Evolutionary conservation across 768 basidiomycete species (phyloP), one percentile per base, ranked within the genome.

Genomic region (Clavaria fumosa): DNA sequence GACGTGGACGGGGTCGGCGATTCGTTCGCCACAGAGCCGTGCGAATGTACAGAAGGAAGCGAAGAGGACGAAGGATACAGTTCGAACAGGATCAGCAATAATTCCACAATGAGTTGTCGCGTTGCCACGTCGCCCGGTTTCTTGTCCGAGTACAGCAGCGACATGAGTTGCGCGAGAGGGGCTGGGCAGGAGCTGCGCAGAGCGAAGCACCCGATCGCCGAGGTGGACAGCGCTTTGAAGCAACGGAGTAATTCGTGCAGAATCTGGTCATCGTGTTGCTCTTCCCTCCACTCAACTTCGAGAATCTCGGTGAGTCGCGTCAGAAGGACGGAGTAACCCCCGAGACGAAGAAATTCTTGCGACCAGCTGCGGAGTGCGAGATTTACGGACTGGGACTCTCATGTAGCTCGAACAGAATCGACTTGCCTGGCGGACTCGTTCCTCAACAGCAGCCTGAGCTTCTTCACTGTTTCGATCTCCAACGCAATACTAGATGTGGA

Each of bases 281-380:
- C 95, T 54, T 97, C 93, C 45, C 90, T 90, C 95, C 95, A 99
- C 57, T 99, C 95, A 23, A 96, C 75, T 48, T 90, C 84, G 1
- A 99, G 66, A 12, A 97, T 68, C 56, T 99, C 91, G 42, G 89
- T 84, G 17, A 97, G 59, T 38, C 88, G 66, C 0, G 78, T 83
- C 28, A 96, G 54, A 22, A 99, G 59, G 2, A 80, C 77, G 7
- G 75, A 69, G 50, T 97, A 99, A 1, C 95, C 95, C 11, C 89
- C 86, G 17, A 73, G 56, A 35, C 67, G 67, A 34, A 95, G 54
- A 51, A 97, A 97, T 31, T 78, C 76, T 47, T 85, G 70, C 9
- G 95, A 78, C 91, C 93, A 96, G 38, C 88, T 91, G 19, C 7
- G 37, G 31, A 26, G 31, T 10, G 15, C 11, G 18, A 15, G 31